Percentiles rank a stretch among this genome's conserved stretches.
phyloP scores from a whole-genome alignment of 2,329 filamentous ascomycete genomes.

The Hymenoscyphus fraxineus region DNA sequence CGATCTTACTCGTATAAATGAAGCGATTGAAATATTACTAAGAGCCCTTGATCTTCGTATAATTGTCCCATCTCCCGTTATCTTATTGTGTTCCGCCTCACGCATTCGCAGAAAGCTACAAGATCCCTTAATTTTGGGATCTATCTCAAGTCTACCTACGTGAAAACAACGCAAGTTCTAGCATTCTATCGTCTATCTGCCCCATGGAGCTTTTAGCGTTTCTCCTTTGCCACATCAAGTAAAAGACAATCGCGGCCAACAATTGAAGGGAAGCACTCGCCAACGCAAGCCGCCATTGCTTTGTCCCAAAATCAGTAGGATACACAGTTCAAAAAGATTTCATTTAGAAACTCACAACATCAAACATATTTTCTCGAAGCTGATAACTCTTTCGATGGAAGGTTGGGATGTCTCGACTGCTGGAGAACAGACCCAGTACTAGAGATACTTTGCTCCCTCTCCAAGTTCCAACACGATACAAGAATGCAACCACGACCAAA shows the following conservation, averaged over 20 bases:
- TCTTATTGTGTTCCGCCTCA: too few species aligned
- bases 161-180: not conserved
- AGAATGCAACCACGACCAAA: conserved; percentile 20
- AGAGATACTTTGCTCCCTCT: conserved; percentile 25
- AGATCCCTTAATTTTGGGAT: too few species aligned
- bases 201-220: conserved; percentile 10
- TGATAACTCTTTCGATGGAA: conserved; percentile 21
- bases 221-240: conserved; percentile 9
- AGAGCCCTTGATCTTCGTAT: too few species aligned
- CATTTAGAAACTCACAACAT: conserved; percentile 16
- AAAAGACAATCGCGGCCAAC: conserved; percentile 8
- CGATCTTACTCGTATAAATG: too few species aligned
- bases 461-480: conserved; percentile 22
- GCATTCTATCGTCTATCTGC: not conserved
- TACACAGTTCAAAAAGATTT: not conserved
- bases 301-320: conserved; percentile 6
- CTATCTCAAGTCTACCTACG: too few species aligned
- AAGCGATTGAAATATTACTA: too few species aligned
- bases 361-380: conserved; percentile 22
- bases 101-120: too few species aligned
- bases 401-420: conserved; percentile 21
- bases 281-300: conserved; percentile 11
- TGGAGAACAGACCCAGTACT: conserved; percentile 24
- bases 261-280: conserved; percentile 12
- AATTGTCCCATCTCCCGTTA: too few species aligned